Conservation (phyloP, 1,284 basidiomycete species). For the Pseudozyma sp. region DNA sequence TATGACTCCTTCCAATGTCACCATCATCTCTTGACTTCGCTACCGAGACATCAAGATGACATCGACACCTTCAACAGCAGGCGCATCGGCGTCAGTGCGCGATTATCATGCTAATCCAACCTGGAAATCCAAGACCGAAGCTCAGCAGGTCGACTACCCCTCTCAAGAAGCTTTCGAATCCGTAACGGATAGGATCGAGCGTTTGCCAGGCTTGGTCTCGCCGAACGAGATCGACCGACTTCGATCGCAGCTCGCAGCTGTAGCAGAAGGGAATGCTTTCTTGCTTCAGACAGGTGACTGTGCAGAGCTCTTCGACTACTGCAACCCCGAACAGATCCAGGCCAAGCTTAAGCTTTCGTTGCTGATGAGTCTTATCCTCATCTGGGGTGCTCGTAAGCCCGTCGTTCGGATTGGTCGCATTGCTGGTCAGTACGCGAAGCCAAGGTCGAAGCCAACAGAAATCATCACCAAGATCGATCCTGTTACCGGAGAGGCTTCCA, state of each 20-base stretch:
- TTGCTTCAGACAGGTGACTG: constrained; percentile 97
- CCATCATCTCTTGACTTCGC: constrained; percentile 1
- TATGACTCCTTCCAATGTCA: constrained; percentile 1
- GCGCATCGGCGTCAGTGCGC: constrained; percentile 23
- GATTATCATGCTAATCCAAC: constrained; percentile 49
- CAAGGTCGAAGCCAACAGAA: constrained; percentile 87
- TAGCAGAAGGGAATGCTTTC: constrained; percentile 75
- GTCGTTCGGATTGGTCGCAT: constrained; percentile 64
- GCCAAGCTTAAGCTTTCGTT: constrained; percentile 93
- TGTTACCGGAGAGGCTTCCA: constrained; percentile 51
- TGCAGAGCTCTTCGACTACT: constrained; percentile 75
- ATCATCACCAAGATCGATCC: constrained; percentile 68
- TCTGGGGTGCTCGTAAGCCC: constrained; percentile 83
- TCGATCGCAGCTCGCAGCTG: constrained; percentile 57
- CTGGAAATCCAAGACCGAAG: constrained; percentile 62
- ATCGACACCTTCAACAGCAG: constrained; percentile 2
- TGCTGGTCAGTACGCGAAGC: constrained; percentile 87
- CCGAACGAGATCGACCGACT: constrained; percentile 62
- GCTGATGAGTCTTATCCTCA: constrained; percentile 92
- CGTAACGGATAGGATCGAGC: constrained; percentile 51
- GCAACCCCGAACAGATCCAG: constrained; percentile 88
- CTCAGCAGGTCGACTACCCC: constrained; percentile 64
- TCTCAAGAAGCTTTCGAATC: constrained; percentile 46
- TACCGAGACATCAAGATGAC: constrained; percentile 12
- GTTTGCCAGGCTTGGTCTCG: constrained; percentile 66